Evolutionary conservation across 345 rosid genomes (phyloP).

Genomic region (Psidium guajava): DNA sequence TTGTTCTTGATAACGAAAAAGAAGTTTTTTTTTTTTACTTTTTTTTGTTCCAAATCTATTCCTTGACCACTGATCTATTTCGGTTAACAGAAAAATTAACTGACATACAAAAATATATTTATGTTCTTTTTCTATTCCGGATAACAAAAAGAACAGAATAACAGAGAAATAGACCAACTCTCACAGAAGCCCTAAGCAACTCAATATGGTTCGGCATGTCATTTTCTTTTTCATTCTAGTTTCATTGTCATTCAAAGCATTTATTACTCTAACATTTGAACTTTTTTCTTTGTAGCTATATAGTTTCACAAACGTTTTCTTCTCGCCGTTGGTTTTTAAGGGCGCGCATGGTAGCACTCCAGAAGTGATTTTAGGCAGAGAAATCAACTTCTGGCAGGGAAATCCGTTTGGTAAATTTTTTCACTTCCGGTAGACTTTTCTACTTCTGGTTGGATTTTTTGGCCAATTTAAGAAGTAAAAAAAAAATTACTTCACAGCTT

Average conservation of each 20-base stretch:
- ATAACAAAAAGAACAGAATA: background rate
- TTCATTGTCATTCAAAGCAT: background rate
- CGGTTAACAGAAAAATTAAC: accelerated
- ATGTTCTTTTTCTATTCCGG: accelerated
- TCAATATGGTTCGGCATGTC: background rate
- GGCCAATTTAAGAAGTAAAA: no score
- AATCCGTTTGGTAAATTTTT: no score
- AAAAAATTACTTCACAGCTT: no score
- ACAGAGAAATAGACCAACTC: background rate
- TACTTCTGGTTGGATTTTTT: no score
- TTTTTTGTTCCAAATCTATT: accelerated
- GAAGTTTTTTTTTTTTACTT: accelerated
- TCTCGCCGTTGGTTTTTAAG: background rate
- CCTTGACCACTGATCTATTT: accelerated
- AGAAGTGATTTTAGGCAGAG: no score
- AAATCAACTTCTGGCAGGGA: no score
- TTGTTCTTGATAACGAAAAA: background rate
- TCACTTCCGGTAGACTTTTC: no score
- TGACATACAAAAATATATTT: background rate
- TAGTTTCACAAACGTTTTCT: background rate
- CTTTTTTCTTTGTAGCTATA: background rate
- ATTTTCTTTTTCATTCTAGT: background rate
- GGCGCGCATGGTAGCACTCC: no score
- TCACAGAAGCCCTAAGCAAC: background rate
- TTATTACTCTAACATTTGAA: background rate